These are phyloP conservation scores for Babesia gibsoni DNA, from an alignment of 169 alveolate species.

Conservation along the genomic window DNA sequence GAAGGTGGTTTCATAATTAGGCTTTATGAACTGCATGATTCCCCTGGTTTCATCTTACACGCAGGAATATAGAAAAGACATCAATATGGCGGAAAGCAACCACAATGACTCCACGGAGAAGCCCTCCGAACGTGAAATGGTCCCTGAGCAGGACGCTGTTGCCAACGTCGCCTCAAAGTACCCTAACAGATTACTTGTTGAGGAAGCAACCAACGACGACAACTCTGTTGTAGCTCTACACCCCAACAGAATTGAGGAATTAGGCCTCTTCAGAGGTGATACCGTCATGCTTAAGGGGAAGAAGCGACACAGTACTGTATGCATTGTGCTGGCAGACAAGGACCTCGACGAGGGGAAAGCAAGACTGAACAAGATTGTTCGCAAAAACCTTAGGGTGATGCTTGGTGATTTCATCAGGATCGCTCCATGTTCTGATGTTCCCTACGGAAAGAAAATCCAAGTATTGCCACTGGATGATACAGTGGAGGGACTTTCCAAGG, in stretches of 20 bases:
- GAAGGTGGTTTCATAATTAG: too few species aligned
- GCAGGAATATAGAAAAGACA: not conserved
- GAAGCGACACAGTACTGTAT: constrained; percentile 97
- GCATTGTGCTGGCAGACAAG: constrained; percentile 96
- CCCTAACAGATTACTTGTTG: constrained; percentile 87
- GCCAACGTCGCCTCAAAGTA: constrained; percentile 47
- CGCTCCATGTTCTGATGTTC: constrained; percentile 95
- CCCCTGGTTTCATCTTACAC: not conserved
- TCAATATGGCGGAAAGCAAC: not conserved
- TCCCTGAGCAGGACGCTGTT: constrained; percentile 18
- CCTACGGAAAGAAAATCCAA: constrained; percentile 97
- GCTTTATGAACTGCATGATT: too few species aligned
- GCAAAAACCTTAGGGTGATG: constrained; percentile 96
- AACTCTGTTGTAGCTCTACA: constrained; percentile 96
- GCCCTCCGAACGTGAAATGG: constrained; percentile 3
- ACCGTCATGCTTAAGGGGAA: constrained; percentile 98
- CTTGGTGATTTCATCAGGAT: constrained; percentile 96
- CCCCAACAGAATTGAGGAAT: constrained; percentile 90
- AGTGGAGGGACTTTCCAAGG: constrained; percentile 96
- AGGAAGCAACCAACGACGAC: constrained; percentile 99
- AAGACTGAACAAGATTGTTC: constrained; percentile 94
- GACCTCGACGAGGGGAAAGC: constrained; percentile 96
- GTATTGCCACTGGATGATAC: constrained; percentile 99
- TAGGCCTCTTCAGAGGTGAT: constrained; percentile 97
- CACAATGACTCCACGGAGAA: constrained; percentile 5